A percentile compares a stretch with the other conserved stretches of the same genome.
phyloP scores from a whole-genome alignment of 495 filamentous ascomycete genomes.

The Aspergillus baeticus region DNA sequence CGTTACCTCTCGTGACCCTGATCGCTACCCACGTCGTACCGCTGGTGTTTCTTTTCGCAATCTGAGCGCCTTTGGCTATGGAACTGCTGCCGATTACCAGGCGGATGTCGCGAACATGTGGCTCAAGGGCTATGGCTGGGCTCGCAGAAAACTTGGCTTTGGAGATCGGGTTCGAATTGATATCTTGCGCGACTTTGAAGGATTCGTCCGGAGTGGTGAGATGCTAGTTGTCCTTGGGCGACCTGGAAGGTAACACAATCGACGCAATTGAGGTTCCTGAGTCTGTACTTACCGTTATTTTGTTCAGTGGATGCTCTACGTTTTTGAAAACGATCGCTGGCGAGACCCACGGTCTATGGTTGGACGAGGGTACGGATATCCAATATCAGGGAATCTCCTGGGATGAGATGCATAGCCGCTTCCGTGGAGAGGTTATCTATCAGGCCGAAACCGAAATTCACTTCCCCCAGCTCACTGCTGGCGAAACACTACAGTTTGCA shows the following conservation, averaged over 20 bases:
- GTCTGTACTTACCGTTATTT: not conserved
- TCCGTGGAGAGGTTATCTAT: slow-evolving; percentile 79
- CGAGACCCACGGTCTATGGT: slow-evolving; percentile 69
- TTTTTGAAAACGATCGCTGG: slow-evolving; percentile 78
- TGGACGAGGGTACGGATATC: slow-evolving; percentile 63
- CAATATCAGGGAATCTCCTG: slow-evolving; percentile 67
- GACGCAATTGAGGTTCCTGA: not conserved
- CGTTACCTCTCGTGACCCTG: slow-evolving; percentile 39
- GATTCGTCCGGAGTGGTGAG: slow-evolving; percentile 72
- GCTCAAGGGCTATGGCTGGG: slow-evolving; percentile 49
- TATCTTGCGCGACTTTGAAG: slow-evolving; percentile 73
- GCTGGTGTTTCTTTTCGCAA: slow-evolving; percentile 53
- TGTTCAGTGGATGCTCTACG: slow-evolving; percentile 66
- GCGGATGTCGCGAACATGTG: slow-evolving; percentile 66
- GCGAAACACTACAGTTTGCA: slow-evolving; percentile 78
- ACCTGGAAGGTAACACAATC: slow-evolving; percentile 52
- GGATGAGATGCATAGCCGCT: slow-evolving; percentile 59
- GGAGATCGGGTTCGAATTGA: slow-evolving; percentile 64
- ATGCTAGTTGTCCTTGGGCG: slow-evolving; percentile 79
- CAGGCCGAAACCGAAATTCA: slow-evolving; percentile 79
- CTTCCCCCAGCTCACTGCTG: slow-evolving; percentile 79
- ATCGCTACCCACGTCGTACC: slow-evolving; percentile 41
- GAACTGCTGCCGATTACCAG: slow-evolving; percentile 71
- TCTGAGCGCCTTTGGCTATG: slow-evolving; percentile 72
- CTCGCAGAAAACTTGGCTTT: slow-evolving; percentile 48